Percentiles rank a stretch among this genome's conserved stretches.
phyloP scores from a whole-genome alignment of 352 stramenopile genomes.

The Phytopythium ostracodes region DNA sequence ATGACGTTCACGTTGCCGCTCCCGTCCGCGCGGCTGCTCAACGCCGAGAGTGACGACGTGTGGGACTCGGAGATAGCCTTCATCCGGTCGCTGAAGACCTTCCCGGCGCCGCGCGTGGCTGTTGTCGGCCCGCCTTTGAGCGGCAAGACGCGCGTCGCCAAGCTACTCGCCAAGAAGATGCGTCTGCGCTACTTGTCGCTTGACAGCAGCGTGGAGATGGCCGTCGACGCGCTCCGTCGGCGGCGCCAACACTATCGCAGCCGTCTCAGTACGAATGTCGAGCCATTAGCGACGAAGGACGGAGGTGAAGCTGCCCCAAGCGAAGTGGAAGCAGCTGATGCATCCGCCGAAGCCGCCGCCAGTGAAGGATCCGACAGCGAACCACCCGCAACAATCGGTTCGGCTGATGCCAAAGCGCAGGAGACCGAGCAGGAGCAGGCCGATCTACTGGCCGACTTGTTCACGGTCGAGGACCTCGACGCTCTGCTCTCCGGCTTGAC shows the following conservation, averaged over 20 bases:
- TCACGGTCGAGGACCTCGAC: conserved; percentile 35
- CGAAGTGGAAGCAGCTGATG: conserved; percentile 9
- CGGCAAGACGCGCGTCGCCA: conserved; percentile 55
- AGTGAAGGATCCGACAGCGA: not conserved
- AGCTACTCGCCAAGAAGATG: conserved; percentile 36
- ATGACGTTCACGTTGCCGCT: not conserved
- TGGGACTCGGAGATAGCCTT: conserved; percentile 46
- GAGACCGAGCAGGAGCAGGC: conserved; percentile 8
- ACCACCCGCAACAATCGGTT: not conserved
- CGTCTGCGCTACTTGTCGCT: conserved; percentile 48
- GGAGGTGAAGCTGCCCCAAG: not conserved
- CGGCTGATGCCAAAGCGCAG: not conserved
- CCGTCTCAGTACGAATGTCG: not conserved
- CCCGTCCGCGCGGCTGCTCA: not conserved
- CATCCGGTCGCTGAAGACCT: conserved; percentile 28
- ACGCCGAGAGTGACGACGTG: conserved; percentile 14
- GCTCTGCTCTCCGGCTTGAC: conserved; percentile 26
- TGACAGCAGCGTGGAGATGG: conserved; percentile 32
- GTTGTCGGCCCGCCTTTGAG: conserved; percentile 54
- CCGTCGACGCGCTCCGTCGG: conserved; percentile 17
- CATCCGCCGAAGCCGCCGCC: not conserved
- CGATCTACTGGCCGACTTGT: conserved; percentile 21
- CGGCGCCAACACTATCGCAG: not conserved
- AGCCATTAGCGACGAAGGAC: not conserved
- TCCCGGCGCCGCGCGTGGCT: conserved; percentile 38